Conservation (phyloP, 202 grass and related monocot species). For the Schoenoplectus tabernaemontani region DNA sequence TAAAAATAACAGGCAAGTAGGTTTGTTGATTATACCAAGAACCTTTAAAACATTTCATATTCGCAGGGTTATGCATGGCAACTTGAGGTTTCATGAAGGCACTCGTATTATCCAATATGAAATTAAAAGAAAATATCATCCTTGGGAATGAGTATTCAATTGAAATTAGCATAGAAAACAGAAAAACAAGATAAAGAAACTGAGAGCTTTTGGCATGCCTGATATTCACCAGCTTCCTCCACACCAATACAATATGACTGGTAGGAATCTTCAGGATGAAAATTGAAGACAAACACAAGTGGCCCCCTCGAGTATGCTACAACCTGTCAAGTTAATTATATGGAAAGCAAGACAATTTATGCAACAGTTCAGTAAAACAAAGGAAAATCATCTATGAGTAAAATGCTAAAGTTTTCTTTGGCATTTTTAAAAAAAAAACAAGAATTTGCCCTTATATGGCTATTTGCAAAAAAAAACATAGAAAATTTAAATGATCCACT, state of each 20-base stretch:
- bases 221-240: conserved; percentile 93
- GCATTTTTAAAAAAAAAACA: neutral
- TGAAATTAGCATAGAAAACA: neutral
- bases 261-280: conserved; percentile 56
- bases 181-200: neutral
- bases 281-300: conserved; percentile 82
- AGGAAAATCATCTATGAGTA: neutral
- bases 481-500: neutral
- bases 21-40: neutral
- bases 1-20: neutral
- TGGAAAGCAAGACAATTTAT: neutral
- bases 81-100: neutral
- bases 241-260: conserved; percentile 58
- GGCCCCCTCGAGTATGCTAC: conserved; percentile 70
- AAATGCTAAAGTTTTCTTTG: neutral
- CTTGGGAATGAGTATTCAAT: neutral
- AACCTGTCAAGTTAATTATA: conserved; percentile 38
- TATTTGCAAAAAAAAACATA: neutral
- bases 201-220: conserved; percentile 32
- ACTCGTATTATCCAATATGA: neutral
- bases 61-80: neutral
- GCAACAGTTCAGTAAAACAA: neutral
- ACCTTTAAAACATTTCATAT: neutral
- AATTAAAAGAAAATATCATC: neutral
- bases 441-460: neutral